Evolutionary conservation across 805 yeast genomes (phyloP), one percentile per base, ranked within the genome.

Genomic region (Kuraishia floccosa): DNA sequence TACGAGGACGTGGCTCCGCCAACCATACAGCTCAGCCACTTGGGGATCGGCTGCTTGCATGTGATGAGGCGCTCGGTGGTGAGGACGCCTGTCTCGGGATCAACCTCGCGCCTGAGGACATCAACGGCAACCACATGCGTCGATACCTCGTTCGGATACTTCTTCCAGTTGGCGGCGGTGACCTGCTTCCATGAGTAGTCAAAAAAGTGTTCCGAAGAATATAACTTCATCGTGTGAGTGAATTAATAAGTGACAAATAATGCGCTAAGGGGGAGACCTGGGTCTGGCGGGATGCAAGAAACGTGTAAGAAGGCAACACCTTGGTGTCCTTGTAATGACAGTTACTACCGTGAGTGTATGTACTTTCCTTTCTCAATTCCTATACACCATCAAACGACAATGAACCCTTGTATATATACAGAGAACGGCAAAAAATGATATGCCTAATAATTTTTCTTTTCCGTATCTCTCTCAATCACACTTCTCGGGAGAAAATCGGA

Each of bases 41-140:
- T 49, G 1, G 98, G 98, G 23, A 87, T 76, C 6, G 79, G 63
- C 50, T 89, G 98, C 40, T 79, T 70, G 53, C 94, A 84, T 2
- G 93, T 87, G 36, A 89, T 84, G 33, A 89, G 63, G 38, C 97
- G 64, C 55, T 91, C 97, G 0, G 95, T 80, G 13, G 77, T 65
- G 25, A 89, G 60, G 3, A 70, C 60, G 4, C 67, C 66, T 1
- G 68, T 65, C 6, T 51, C 56, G 1, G 64, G 56, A 41, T 73
- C 69, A 14, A 85, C 47, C 43, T 77, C 85, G 39, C 97, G 65
- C 36, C 80, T 64, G 20, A 89, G 54, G 1, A 85, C 84, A 50
- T 89, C 98, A 13, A 91, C 97, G 1, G 91, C 91, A 18, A 84
- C 78, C 7, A 89, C 98, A 54, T 89, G 98, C 1, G 94, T 71